Conservation (phyloP, 768 basidiomycete genomes). For the Pholiota microspora region DNA sequence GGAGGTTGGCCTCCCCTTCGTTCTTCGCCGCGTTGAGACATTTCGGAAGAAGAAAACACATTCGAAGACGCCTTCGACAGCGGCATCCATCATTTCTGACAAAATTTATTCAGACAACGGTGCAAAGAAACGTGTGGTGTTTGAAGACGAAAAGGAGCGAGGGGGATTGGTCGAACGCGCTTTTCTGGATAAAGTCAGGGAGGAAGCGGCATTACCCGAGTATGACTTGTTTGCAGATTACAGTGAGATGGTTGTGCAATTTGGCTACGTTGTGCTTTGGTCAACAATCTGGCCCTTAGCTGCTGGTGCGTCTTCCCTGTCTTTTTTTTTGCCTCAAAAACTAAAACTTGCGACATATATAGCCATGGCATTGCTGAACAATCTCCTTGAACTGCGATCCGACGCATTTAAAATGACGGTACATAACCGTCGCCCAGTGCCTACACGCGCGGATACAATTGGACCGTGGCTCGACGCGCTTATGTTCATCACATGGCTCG, state of each 20-base stretch:
- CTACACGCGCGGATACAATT: constrained; percentile 84
- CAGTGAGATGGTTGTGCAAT: constrained; percentile 95
- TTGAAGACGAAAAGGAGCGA: constrained; percentile 63
- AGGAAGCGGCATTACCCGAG: constrained; percentile 75
- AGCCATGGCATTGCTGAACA: constrained; percentile 88
- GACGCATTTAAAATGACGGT: constrained; percentile 95
- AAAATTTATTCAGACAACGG: constrained; percentile 21
- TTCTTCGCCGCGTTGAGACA: constrained; percentile 57
- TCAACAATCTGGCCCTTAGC: constrained; percentile 93
- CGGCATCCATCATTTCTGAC: constrained; percentile 7
- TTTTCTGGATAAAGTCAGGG: constrained; percentile 76
- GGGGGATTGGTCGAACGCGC: constrained; percentile 66
- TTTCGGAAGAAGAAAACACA: constrained; percentile 42
- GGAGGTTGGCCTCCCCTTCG: constrained; percentile 80
- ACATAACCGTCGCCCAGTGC: constrained; percentile 82
- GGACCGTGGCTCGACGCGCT: constrained; percentile 93
- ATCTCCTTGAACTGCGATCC: constrained; percentile 86
- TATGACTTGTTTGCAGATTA: constrained; percentile 88
- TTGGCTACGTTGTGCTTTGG: constrained; percentile 92
- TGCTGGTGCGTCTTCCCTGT: constrained; percentile 46
- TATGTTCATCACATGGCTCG: constrained; percentile 86
- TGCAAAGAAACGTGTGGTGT: constrained; percentile 67
- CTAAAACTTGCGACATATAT: constrained; percentile 4
- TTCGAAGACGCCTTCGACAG: neutral
- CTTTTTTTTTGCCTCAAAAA: neutral